Evolutionary conservation across 2,329 filamentous ascomycete genomes (phyloP).

Genomic region (Aspergillus floridensis): DNA sequence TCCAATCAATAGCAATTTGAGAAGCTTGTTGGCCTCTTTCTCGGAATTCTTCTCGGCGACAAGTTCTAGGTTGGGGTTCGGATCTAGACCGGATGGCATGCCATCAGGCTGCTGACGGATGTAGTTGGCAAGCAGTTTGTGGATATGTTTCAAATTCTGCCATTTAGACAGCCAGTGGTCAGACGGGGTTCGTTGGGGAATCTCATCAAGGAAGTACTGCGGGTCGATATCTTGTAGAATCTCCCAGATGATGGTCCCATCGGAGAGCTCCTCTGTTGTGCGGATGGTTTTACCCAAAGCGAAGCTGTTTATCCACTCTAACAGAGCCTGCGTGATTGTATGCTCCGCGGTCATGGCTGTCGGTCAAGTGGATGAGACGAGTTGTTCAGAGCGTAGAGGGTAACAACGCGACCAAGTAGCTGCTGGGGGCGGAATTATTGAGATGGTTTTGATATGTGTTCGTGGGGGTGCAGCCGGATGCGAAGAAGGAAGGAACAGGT

Average conservation of each 20-base stretch:
- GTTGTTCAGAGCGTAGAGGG: slow-evolving; percentile 5
- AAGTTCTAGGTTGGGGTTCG: slow-evolving; percentile 46
- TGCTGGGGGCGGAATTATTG: slow-evolving; percentile 4
- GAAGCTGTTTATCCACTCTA: slow-evolving; percentile 50
- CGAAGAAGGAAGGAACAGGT: not conserved
- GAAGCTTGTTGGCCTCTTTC: slow-evolving; percentile 52
- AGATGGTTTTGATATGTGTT: not conserved
- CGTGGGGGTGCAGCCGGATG: not conserved
- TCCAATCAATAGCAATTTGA: slow-evolving; percentile 63
- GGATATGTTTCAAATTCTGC: slow-evolving; percentile 50
- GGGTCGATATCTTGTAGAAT: slow-evolving; percentile 50
- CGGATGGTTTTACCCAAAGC: slow-evolving; percentile 43
- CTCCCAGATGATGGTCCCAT: slow-evolving; percentile 48
- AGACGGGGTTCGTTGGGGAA: slow-evolving; percentile 44
- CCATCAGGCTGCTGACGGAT: slow-evolving; percentile 47
- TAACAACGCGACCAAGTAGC: slow-evolving; percentile 11
- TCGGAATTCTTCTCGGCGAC: slow-evolving; percentile 45
- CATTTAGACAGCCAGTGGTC: slow-evolving; percentile 50
- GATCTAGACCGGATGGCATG: slow-evolving; percentile 42
- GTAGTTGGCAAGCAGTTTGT: slow-evolving; percentile 47
- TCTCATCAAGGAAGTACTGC: slow-evolving; percentile 47
- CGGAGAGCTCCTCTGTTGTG: slow-evolving; percentile 42
- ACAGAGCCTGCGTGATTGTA: slow-evolving; percentile 44
- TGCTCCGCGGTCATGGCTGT: slow-evolving; percentile 45
- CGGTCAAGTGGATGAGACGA: slow-evolving; percentile 13